These are phyloP conservation scores for Mycena floridula DNA, from an alignment of 768 basidiomycete genomes.

Conservation along the genomic window DNA sequence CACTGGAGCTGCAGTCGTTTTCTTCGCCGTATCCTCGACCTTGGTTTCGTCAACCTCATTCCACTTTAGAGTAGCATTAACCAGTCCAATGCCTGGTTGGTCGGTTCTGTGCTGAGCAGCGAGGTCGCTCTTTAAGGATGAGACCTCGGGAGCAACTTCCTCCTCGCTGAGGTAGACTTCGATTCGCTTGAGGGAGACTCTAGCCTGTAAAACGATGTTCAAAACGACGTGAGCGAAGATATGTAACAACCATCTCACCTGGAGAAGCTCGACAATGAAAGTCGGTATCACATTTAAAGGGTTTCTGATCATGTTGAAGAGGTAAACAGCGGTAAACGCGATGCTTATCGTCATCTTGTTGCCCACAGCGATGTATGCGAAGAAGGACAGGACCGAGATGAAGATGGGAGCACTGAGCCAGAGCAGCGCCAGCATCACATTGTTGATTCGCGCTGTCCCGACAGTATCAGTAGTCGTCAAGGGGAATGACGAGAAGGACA, in stretches of 20 bases:
- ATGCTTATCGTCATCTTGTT: conserved; percentile 70
- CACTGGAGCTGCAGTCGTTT: no score
- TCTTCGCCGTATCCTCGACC: no score
- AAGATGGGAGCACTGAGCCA: conserved; percentile 76
- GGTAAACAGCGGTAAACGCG: conserved; percentile 84
- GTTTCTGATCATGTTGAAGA: conserved; percentile 73
- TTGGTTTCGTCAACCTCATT: conserved; percentile 37
- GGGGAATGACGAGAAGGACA: neutral
- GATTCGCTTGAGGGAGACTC: conserved; percentile 64
- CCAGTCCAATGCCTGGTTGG: conserved; percentile 45
- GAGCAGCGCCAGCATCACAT: conserved; percentile 59
- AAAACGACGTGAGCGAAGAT: neutral
- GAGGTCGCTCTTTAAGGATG: conserved; percentile 42
- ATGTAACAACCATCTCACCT: neutral
- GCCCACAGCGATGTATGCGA: conserved; percentile 63
- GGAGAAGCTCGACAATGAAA: conserved; percentile 64
- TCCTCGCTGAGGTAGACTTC: conserved; percentile 63
- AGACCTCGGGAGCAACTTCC: conserved; percentile 62
- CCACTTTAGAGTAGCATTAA: conserved; percentile 57
- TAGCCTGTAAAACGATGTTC: no score
- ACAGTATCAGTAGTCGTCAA: neutral
- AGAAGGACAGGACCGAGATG: conserved; percentile 77
- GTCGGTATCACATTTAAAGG: conserved; percentile 78
- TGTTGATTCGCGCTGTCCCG: conserved; percentile 58
- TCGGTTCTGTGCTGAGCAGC: no score